These are phyloP conservation scores for Boletus pseudo-olivaceus DNA, from an alignment of 768 basidiomycete genomes.

Conservation along the genomic window DNA sequence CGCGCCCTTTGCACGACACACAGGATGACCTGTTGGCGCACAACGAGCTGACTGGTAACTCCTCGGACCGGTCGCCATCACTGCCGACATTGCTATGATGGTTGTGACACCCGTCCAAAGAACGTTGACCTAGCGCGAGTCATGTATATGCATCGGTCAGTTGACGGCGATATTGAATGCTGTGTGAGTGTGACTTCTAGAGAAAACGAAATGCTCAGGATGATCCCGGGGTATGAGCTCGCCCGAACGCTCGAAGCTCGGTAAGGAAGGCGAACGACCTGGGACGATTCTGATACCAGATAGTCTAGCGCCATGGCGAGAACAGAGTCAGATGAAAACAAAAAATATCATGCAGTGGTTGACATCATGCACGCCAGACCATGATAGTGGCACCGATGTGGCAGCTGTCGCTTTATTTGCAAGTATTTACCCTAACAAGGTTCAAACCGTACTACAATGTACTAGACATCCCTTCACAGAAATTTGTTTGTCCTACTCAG, in stretches of 20 bases:
- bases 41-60: too few relatives aligned
- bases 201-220: neutral
- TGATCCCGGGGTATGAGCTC: neutral
- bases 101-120: neutral
- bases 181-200: neutral
- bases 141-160: neutral
- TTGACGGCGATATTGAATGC: neutral
- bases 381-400: too few relatives aligned
- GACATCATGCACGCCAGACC: too few relatives aligned
- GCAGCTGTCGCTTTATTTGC: too few relatives aligned
- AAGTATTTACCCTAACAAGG: neutral
- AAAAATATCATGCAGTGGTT: too few relatives aligned
- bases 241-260: neutral
- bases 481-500: neutral
- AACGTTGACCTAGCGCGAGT: neutral
- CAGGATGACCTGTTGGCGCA: too few relatives aligned
- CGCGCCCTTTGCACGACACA: neutral
- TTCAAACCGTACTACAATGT: too few relatives aligned
- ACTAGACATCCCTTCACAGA: too few relatives aligned
- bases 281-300: neutral
- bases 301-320: neutral
- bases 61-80: neutral
- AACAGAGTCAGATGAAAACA: neutral
- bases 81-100: neutral
- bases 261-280: too few relatives aligned